phyloP scores from a whole-genome alignment of 2,329 filamentous ascomycete species.

The Epichloe brachyelytri region DNA sequence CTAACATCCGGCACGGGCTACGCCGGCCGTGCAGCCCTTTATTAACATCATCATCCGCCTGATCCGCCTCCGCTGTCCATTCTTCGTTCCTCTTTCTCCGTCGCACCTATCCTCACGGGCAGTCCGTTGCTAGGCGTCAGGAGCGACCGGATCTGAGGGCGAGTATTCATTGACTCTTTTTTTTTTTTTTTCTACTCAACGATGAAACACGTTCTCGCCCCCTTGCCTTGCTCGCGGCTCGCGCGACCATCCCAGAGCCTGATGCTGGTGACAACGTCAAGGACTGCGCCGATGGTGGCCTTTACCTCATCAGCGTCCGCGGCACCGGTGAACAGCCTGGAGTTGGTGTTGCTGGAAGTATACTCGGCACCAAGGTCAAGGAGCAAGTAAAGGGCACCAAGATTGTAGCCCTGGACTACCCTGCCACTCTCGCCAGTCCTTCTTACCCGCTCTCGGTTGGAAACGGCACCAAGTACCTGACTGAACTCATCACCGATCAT shows the following conservation, averaged over 20 bases:
- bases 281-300: constrained; percentile 23
- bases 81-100: no score
- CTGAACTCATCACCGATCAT: constrained; percentile 19
- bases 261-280: constrained; percentile 13
- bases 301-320: constrained; percentile 28
- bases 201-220: constrained; percentile 6
- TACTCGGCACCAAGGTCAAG: constrained; percentile 20
- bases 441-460: constrained; percentile 22
- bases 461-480: constrained; percentile 20
- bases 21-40: no score
- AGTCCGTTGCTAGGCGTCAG: no score
- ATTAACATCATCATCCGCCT: no score
- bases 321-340: constrained; percentile 24
- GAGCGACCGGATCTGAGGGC: no score
- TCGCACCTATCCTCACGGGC: no score
- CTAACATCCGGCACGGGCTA: no score
- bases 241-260: constrained; percentile 12
- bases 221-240: constrained; percentile 8
- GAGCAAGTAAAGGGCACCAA: constrained; percentile 21
- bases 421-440: constrained; percentile 20
- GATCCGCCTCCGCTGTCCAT: no score
- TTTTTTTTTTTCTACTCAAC: background rate
- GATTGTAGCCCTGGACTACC: constrained; percentile 24
- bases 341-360: constrained; percentile 19
- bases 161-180: no score